phyloP scores from a whole-genome alignment of 139 green algal species.

The Trebouxia sp. region DNA sequence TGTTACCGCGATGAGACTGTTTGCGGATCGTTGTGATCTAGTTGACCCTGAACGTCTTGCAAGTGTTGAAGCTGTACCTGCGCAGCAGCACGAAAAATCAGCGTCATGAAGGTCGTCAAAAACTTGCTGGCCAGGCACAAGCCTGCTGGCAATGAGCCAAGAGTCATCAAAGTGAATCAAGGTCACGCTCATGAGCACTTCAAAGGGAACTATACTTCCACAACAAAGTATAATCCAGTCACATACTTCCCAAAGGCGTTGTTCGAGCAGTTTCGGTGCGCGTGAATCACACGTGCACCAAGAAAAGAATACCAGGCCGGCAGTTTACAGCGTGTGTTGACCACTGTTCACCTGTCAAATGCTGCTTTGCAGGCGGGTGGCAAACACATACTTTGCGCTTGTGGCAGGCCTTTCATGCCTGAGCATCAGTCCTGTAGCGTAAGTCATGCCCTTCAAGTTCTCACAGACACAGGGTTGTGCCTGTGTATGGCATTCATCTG shows the following conservation, averaged over 20 bases:
- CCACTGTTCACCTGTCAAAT: too few relatives aligned
- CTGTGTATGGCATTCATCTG: too few relatives aligned
- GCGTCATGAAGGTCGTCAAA: neutral
- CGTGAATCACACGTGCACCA: too few relatives aligned
- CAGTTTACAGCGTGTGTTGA: too few relatives aligned
- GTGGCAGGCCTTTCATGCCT: slow-evolving; percentile 66
- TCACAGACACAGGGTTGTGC: too few relatives aligned
- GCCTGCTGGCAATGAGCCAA: neutral
- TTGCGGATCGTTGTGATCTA: too few relatives aligned
- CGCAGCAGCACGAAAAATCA: too few relatives aligned
- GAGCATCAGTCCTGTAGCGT: slow-evolving; percentile 28
- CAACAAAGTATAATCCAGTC: slow-evolving; percentile 76
- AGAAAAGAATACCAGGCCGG: too few relatives aligned
- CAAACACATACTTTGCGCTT: slow-evolving; percentile 82
- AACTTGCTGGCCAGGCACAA: neutral
- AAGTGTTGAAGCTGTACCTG: too few relatives aligned
- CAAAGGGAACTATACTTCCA: slow-evolving; percentile 43
- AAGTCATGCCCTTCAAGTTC: neutral
- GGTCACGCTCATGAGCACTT: neutral
- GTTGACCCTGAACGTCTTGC: neutral
- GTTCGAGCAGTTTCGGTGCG: slow-evolving; percentile 70
- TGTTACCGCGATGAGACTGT: too few relatives aligned
- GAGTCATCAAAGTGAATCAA: slow-evolving; percentile 17
- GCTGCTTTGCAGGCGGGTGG: slow-evolving; percentile 57
- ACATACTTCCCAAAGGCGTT: slow-evolving; percentile 73